Evolutionary conservation across 768 basidiomycete genomes (phyloP), one percentile per base, ranked within the genome.

Genomic region (Tylopilus felleus): DNA sequence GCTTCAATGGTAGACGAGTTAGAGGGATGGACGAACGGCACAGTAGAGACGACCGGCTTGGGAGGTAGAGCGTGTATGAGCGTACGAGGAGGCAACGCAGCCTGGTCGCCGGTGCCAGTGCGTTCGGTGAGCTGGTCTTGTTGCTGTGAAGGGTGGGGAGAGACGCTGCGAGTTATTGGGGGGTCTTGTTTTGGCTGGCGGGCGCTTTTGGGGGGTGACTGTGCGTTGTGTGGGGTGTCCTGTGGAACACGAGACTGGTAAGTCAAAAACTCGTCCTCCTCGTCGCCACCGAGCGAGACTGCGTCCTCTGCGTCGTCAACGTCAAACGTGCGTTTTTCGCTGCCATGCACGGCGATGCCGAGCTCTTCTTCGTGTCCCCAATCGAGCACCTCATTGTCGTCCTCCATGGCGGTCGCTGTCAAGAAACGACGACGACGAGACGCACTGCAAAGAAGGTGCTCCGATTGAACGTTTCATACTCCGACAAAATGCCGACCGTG

Each of bases 201-300:
- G 17, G 38, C 31, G 21, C 31, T 25, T 57, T 65, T 16, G 61
- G 58, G 35, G 68, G 62, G 16, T 64, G 61, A 28, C 49, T n/a
- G n/a, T n/a, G n/a, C n/a, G n/a, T n/a, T n/a, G n/a, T n/a, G n/a
- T n/a, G n/a, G 47, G n/a, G 49, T 59, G 13, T 56, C 40, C 60
- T 75, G 68, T 55, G 67, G 67, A 56, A 58, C 61, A 44, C 66
- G 62, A 57, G 74, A 61, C 59, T 77, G 70, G 62, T 73, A 75
- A 61, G 80, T 77, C 52, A 74, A 71, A 64, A 79, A 80, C 43
- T 80, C 80, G 56, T 86, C 82, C 46, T 87, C 85, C 49, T 89
- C 84, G 62, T 86, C 85, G 57, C 82, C 81, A 49, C 87, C 87
- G 27, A 89, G 76, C 45, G 87, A 89, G 60, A 90, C 82, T 50